Evolutionary conservation across 441 rosid genomes (phyloP).

Genomic region (Breynia disticha): DNA sequence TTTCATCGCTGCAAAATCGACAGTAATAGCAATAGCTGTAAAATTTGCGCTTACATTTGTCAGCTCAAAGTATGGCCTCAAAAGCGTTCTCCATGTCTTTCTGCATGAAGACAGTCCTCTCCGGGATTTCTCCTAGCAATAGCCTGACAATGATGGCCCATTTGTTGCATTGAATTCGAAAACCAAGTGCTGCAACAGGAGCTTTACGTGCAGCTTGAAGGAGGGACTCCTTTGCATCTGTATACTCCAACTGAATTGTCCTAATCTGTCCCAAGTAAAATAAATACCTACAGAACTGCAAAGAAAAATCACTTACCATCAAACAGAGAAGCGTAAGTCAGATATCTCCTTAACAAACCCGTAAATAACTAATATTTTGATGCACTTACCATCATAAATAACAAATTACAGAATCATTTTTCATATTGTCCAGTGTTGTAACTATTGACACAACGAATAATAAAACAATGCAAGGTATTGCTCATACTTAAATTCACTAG

Average conservation of each 20-base stretch:
- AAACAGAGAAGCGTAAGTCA: conserved; percentile 1
- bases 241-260: conserved; percentile 70
- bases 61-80: conserved; percentile 76
- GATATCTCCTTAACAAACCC: neutral
- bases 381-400: no score
- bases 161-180: conserved; percentile 67
- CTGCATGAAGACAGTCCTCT: conserved; percentile 68
- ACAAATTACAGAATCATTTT: no score
- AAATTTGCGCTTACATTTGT: conserved; percentile 48
- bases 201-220: conserved; percentile 76
- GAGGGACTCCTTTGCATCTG: conserved; percentile 73
- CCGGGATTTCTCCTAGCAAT: conserved; percentile 63
- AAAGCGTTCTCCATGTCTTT: conserved; percentile 70
- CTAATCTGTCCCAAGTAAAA: conserved; percentile 69
- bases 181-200: conserved; percentile 64
- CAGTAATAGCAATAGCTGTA: neutral
- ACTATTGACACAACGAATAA: no score
- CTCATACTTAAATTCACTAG: no score
- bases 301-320: conserved; percentile 9
- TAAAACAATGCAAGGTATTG: no score
- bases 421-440: no score
- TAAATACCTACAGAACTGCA: conserved; percentile 67
- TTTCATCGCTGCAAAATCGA: neutral
- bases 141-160: conserved; percentile 65
- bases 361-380: no score